Conservation (phyloP, 495 filamentous ascomycete species). For the Talaromyces thailandensis region DNA sequence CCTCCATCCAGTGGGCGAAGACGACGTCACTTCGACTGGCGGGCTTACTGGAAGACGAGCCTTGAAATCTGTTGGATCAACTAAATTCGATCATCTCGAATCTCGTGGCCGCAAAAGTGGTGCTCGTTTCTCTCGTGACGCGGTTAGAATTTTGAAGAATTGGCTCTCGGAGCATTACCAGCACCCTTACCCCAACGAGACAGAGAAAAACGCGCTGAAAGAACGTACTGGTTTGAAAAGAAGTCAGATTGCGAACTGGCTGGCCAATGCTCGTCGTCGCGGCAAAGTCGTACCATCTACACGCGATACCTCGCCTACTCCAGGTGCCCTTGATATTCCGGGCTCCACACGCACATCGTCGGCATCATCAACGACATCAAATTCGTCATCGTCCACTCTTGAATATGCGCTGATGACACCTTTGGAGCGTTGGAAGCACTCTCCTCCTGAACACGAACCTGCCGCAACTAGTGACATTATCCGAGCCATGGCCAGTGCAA, state of each 20-base stretch:
- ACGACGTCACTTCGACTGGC: constrained; percentile 27
- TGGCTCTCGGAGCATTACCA: constrained; percentile 68
- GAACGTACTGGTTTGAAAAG: constrained; percentile 63
- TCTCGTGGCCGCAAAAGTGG: constrained; percentile 14
- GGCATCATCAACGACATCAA: constrained; percentile 13
- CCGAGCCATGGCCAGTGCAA: constrained; percentile 57
- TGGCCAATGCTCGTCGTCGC: constrained; percentile 74
- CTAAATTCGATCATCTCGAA: constrained; percentile 27
- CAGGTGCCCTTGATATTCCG: constrained; percentile 62
- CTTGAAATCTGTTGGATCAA: constrained; percentile 32
- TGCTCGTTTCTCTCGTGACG: constrained; percentile 47
- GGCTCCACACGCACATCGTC: constrained; percentile 20
- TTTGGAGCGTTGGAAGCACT: constrained; percentile 77
- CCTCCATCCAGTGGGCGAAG: constrained; percentile 41
- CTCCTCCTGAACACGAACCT: constrained; percentile 81
- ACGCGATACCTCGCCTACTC: constrained; percentile 48
- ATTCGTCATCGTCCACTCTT: constrained; percentile 24
- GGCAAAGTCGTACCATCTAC: constrained; percentile 57
- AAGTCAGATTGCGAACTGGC: constrained; percentile 76
- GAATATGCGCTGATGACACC: constrained; percentile 54
- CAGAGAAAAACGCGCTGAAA: constrained; percentile 68
- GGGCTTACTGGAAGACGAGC: constrained; percentile 29
- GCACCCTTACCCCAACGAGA: constrained; percentile 74
- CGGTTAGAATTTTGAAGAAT: constrained; percentile 63
- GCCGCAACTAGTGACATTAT: constrained; percentile 72